phyloP scores from a whole-genome alignment of 2,329 filamentous ascomycete genomes.

The Ascochyta viciae-villosae region DNA sequence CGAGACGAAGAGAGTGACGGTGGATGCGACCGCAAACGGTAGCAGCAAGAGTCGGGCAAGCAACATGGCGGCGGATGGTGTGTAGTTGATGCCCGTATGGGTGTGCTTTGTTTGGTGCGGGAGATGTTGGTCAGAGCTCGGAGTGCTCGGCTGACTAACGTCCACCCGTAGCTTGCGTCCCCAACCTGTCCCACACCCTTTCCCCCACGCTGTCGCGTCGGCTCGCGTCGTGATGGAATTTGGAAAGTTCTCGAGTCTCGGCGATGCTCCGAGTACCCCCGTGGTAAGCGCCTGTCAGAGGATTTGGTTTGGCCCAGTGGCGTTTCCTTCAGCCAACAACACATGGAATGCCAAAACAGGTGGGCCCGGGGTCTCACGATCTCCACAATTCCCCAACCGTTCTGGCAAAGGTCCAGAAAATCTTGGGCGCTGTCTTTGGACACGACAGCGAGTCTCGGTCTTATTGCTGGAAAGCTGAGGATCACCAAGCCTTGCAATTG shows the following conservation, averaged over 20 bases:
- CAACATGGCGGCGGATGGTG: constrained; percentile 43
- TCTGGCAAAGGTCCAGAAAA: constrained; percentile 30
- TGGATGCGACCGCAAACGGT: constrained; percentile 48
- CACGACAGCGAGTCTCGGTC: constrained; percentile 16
- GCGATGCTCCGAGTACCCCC: constrained; percentile 11
- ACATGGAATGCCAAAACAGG: constrained; percentile 36
- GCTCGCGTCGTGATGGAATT: constrained; percentile 3
- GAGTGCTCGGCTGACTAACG: constrained; percentile 9
- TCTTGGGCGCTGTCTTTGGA: constrained; percentile 23
- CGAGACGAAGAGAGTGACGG: constrained; percentile 61
- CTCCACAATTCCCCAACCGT: constrained; percentile 35
- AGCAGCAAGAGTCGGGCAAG: constrained; percentile 45
- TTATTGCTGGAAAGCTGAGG: constrained; percentile 29
- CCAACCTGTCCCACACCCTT: not conserved
- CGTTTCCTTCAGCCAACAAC: constrained; percentile 29
- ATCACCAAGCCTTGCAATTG: constrained; percentile 29
- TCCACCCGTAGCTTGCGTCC: not conserved
- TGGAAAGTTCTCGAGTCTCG: constrained; percentile 2
- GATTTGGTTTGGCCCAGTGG: constrained; percentile 24
- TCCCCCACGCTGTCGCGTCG: constrained; percentile 1
- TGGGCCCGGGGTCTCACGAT: constrained; percentile 41
- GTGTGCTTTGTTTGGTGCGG: constrained; percentile 1
- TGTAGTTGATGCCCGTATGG: constrained; percentile 1
- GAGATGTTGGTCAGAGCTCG: constrained; percentile 9
- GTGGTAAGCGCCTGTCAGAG: not conserved